Evolutionary conservation across 1,284 basidiomycete species (phyloP), one percentile per base, ranked within the genome.

Genomic region (Ceratobasidium sp.): DNA sequence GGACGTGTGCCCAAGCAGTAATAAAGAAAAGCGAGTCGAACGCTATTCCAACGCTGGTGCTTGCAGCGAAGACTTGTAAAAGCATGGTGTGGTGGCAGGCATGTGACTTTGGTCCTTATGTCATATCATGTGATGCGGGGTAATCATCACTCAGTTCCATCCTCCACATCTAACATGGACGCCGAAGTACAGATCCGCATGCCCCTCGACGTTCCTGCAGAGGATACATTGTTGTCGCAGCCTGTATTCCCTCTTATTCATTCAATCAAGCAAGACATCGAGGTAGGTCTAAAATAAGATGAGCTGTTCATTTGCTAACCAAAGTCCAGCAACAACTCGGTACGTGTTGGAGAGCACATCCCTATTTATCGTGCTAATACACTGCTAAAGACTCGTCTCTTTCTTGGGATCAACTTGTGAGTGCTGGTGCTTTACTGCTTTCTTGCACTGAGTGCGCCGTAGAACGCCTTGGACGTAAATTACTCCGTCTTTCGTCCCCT

Each of bases 401-500:
- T 63, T 88, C 86, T 71, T 95, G 92, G 93, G 92, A 94, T 86
- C 88, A 76, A 81, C 89, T 87, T 67, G 73, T 77, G 91, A 93
- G 87, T 88, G 74, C 80, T 23, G 18, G 87, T 70, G 69, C 77
- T 76, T 70, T 54, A 25, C 42, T 72, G 44, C 58, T 42, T 72
- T 51, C 36, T 11, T 72, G 46, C 74, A 89, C 16, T 91, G 93
- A 77, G 83, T 94, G 67, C 90, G 88, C 16, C 42, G n/a, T 59
- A 75, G 75, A 74, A 64, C 28, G 90, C 92, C 0, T 88, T 92
- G 1, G 92, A 94, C 76, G 86, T 96, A 81, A 92, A 93, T 78
- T 94, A 94, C 76, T 85, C 90, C 6, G 83, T 95, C 66, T 87
- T 95, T 33, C 86, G 92, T 11, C 94, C 94, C 0, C 81, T 95